Evolutionary conservation across 495 filamentous ascomycete species (phyloP).

Genomic region (Entonaema liquescens): DNA sequence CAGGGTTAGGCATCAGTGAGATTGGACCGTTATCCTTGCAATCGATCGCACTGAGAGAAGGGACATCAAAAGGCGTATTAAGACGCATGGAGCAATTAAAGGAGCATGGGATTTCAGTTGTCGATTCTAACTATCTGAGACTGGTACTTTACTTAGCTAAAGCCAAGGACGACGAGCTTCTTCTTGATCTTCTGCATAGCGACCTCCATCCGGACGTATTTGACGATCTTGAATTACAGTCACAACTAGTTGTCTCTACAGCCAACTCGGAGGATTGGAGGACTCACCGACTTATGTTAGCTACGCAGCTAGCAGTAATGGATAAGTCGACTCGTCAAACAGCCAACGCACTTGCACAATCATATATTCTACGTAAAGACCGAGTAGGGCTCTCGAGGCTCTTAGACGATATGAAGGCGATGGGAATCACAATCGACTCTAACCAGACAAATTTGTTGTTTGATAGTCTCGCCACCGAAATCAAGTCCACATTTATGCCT

Average conservation of each 20-base stretch:
- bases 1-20: constrained; percentile 68
- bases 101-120: constrained; percentile 65
- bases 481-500: constrained; percentile 24
- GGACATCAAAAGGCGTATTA: constrained; percentile 60
- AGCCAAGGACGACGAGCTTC: constrained; percentile 62
- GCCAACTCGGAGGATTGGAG: constrained; percentile 42
- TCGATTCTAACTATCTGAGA: constrained; percentile 65
- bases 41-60: constrained; percentile 71
- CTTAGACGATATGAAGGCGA: constrained; percentile 45
- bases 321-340: constrained; percentile 28
- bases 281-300: constrained; percentile 43
- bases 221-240: constrained; percentile 69
- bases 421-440: constrained; percentile 35
- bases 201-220: constrained; percentile 81
- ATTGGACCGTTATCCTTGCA: constrained; percentile 79
- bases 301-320: constrained; percentile 38
- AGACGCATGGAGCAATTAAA: constrained; percentile 65
- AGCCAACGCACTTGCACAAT: constrained; percentile 39
- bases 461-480: constrained; percentile 33
- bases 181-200: constrained; percentile 67
- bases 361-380: constrained; percentile 33
- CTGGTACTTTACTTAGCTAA: constrained; percentile 66
- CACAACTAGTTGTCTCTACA: constrained; percentile 45
- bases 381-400: constrained; percentile 35
- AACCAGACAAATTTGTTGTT: constrained; percentile 35